Evolutionary conservation across 2,329 filamentous ascomycete genomes (phyloP).

Genomic region (Hortaea sp.): DNA sequence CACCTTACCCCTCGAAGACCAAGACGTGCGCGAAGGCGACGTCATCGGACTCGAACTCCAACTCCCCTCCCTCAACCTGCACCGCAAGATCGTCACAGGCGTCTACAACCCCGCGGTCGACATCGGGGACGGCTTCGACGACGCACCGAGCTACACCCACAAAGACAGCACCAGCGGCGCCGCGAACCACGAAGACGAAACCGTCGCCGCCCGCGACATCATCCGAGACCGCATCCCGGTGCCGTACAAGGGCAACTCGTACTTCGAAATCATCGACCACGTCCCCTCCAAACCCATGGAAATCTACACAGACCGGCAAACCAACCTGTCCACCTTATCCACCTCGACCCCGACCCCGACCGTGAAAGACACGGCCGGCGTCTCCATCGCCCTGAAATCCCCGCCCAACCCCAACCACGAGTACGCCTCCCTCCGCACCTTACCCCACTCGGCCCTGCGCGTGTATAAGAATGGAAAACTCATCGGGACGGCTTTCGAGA

Average conservation of each 20-base stretch:
- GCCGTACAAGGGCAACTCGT: slow-evolving; percentile 83
- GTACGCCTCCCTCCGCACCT: slow-evolving; percentile 65
- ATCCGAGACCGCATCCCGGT: slow-evolving; percentile 93
- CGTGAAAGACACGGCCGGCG: slow-evolving; percentile 22
- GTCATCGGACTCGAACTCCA: slow-evolving; percentile 90
- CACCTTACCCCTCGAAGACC: slow-evolving; percentile 37
- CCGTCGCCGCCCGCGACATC: slow-evolving; percentile 51
- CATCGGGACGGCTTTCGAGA: slow-evolving; percentile 78
- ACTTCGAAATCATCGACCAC: slow-evolving; percentile 89
- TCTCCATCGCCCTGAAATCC: slow-evolving; percentile 37
- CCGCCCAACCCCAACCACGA: slow-evolving; percentile 65
- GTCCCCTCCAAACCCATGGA: slow-evolving; percentile 81
- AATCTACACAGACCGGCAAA: slow-evolving; percentile 42
- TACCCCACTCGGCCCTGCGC: slow-evolving; percentile 77
- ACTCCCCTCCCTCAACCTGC: slow-evolving; percentile 72
- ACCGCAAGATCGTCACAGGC: slow-evolving; percentile 78
- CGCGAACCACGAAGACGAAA: slow-evolving; percentile 28
- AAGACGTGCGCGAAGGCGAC: slow-evolving; percentile 78
- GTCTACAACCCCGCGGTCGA: slow-evolving; percentile 83
- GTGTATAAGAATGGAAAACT: slow-evolving; percentile 86
- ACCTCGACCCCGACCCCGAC: slow-evolving; percentile 29
- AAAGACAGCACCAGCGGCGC: slow-evolving; percentile 22
- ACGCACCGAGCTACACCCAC: slow-evolving; percentile 12
- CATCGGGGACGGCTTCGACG: slow-evolving; percentile 44
- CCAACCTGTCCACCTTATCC: slow-evolving; percentile 51